These are phyloP conservation scores for Solidago caesia DNA, from an alignment of 129 eudicot genomes.

Conservation along the genomic window DNA sequence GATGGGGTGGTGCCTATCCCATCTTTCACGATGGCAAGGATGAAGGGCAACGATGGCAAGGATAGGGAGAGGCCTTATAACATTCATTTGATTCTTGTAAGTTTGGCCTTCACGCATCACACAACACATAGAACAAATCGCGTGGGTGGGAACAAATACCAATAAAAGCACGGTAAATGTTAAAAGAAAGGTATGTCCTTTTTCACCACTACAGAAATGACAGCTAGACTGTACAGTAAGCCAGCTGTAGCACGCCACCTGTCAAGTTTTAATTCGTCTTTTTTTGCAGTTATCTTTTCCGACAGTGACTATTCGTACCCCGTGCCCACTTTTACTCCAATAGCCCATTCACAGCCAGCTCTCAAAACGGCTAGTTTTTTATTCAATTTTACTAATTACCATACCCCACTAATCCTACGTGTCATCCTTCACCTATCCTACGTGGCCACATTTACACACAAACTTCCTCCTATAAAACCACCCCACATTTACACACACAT, in stretches of 20 bases:
- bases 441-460: constrained; percentile 35
- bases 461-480: constrained; percentile 27
- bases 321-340: constrained; percentile 32
- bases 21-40: too few relatives aligned
- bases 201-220: constrained; percentile 38
- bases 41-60: too few relatives aligned
- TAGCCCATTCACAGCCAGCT: constrained; percentile 36
- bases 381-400: constrained; percentile 9
- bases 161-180: constrained; percentile 27
- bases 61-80: too few relatives aligned
- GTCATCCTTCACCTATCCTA: constrained; percentile 17
- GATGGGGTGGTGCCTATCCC: too few relatives aligned
- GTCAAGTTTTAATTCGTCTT: constrained; percentile 16
- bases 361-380: constrained; percentile 50
- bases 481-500: neutral
- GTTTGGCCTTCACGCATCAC: constrained; percentile 1
- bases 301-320: constrained; percentile 46
- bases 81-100: neutral
- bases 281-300: constrained; percentile 27
- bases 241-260: constrained; percentile 56
- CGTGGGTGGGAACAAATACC: constrained; percentile 13
- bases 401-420: constrained; percentile 21
- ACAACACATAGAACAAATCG: neutral
- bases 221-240: constrained; percentile 36
- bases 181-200: constrained; percentile 35